Base-by-base conservation (phyloP, 352 stramenopile species). In the Phytophthora kernoviae region DNA sequence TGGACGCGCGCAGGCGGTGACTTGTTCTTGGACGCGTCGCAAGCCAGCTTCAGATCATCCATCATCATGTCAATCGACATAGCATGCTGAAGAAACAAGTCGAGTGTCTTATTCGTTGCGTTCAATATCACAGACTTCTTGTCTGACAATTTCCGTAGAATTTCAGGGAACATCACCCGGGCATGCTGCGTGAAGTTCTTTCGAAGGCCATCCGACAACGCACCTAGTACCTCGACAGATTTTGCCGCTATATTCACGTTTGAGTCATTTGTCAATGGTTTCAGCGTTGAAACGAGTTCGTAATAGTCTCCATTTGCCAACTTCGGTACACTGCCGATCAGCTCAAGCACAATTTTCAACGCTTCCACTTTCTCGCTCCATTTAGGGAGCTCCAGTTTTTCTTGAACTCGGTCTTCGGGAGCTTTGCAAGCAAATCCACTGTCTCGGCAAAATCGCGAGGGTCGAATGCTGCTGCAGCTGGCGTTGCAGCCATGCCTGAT, bases 191-290 rank as follows among this genome's bases (percentile, higher is more conserved):
- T 84, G 30, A 96, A 96, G 44, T 85, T 87, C 60, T 90, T 93
- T 7, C 87, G 73, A 40, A 96, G 65, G 7, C 87, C 87, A 58
- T 96, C 86, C 0, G 87, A 66, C 2, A 96, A 64, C 3, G 73
- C 87, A 21, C 87, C 86, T 20, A 94, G 58, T 12, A 96, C 81
- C 78, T 94, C 86, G 44, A 96, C 81, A 32, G 87, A 75, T 43
- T 94, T 96, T 5, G 86, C 86, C 24, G 89, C 75, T 51, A 96
- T 94, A 44, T 96, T 94, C 20, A 96, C 87, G 53, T 96, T 96
- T 15, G 87, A 81, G 51, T 96, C 87, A 34, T 91, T 92, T 15
- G 64, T 85, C 10, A 92, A 58, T 12, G 90, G 47, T 54, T 95
- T 94, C 11, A 96, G 62, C 3, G 81, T 94, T 30, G 83, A 85